A percentile compares a stretch with the other conserved stretches of the same genome.
These are phyloP conservation scores for Sporothrix dimorphospora DNA, from an alignment of 2,329 filamentous ascomycete genomes.

Conservation along the genomic window DNA sequence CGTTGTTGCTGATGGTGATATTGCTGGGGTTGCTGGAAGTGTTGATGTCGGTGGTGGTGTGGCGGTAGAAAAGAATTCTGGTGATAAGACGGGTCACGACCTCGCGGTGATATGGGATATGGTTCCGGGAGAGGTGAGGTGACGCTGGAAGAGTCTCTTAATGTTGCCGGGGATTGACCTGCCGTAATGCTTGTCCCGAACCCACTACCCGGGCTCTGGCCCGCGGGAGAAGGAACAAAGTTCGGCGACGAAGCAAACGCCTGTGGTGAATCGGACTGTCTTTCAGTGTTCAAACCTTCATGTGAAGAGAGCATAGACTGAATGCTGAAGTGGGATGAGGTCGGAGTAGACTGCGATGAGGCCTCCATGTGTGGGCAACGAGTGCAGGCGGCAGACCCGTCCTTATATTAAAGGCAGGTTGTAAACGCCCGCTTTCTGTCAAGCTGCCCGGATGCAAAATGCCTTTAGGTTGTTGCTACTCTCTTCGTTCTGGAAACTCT, in stretches of 20 bases:
- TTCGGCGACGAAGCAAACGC: conserved; percentile 42
- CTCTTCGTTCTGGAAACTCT: background rate
- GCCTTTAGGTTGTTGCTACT: background rate
- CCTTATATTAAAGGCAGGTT: background rate
- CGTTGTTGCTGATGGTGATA: background rate
- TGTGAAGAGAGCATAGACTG: conserved; percentile 55
- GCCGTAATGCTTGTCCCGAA: background rate
- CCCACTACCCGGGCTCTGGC: background rate
- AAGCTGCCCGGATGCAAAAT: background rate
- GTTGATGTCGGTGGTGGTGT: background rate
- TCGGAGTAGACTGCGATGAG: conserved; percentile 49
- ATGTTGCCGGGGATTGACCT: background rate
- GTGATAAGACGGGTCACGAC: background rate
- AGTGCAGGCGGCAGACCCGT: background rate
- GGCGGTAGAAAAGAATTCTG: background rate
- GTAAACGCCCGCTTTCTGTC: background rate
- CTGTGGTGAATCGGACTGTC: conserved; percentile 38
- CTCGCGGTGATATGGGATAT: background rate
- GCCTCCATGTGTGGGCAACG: conserved; percentile 36
- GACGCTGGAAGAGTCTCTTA: background rate
- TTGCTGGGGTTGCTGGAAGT: background rate
- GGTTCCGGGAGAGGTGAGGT: background rate
- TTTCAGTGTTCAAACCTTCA: conserved; percentile 45
- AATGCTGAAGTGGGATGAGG: conserved; percentile 55
- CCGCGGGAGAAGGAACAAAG: background rate